Conservation (phyloP, 169 alveolate genomes). For the Plasmodium gaboni region DNA sequence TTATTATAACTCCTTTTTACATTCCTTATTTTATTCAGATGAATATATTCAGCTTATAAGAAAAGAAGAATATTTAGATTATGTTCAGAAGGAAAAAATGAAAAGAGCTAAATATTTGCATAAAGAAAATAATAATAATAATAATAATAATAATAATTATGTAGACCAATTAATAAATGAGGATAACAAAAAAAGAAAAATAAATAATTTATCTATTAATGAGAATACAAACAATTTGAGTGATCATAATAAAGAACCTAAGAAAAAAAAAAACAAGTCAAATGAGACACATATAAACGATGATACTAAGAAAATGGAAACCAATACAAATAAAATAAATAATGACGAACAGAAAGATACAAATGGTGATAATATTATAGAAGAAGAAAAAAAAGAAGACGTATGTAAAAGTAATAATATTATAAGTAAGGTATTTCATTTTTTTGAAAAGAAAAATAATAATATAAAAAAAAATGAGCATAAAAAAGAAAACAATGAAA, state of each 20-base stretch:
- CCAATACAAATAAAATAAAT: not conserved
- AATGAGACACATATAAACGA: too few relatives aligned
- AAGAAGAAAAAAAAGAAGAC: not conserved
- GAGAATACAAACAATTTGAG: not conserved
- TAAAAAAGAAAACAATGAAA: not conserved
- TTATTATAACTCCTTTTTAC: constrained; percentile 32
- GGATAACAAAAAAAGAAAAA: not conserved
- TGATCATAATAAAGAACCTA: not conserved
- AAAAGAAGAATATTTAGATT: constrained; percentile 1
- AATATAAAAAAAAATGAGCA: not conserved
- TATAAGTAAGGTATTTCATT: not conserved
- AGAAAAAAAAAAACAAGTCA: not conserved
- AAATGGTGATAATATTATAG: not conserved
- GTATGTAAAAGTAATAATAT: not conserved
- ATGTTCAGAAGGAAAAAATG: not conserved
- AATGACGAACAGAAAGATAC: not conserved
- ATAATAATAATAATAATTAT: not conserved
- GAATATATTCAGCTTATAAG: not conserved
- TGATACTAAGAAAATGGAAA: not conserved
- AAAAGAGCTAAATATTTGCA: not conserved
- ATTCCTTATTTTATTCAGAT: constrained; percentile 34
- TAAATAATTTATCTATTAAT: not conserved
- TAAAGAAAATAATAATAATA: not conserved
- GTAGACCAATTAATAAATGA: not conserved
- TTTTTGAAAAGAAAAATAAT: not conserved